These are phyloP conservation scores for Ophiosphaerella herpotricha DNA, from an alignment of 2,329 filamentous ascomycete species.

Conservation along the genomic window DNA sequence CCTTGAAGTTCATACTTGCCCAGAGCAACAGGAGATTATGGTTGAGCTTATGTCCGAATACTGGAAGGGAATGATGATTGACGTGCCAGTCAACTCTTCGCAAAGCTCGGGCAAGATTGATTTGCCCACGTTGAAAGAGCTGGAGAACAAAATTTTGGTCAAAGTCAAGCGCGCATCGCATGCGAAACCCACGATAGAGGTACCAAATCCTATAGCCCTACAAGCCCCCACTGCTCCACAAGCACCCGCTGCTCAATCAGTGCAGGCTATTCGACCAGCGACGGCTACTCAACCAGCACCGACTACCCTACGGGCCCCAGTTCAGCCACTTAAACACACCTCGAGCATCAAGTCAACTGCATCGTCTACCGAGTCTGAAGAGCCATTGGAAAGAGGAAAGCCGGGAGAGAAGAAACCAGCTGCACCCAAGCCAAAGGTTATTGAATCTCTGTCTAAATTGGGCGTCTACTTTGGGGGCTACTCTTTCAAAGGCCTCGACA, in stretches of 20 bases:
- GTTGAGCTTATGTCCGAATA: conserved; percentile 91
- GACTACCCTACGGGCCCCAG: conserved; percentile 36
- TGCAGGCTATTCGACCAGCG: conserved; percentile 31
- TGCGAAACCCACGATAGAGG: conserved; percentile 32
- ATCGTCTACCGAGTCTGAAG: conserved; percentile 36
- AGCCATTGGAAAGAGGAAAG: conserved; percentile 47
- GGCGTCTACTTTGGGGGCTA: conserved; percentile 88
- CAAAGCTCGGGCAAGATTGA: conserved; percentile 60
- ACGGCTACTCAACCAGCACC: conserved; percentile 29
- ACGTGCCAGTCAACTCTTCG: conserved; percentile 53
- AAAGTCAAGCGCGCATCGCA: conserved; percentile 56
- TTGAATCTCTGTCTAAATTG: conserved; percentile 71
- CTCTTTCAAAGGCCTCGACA: conserved; percentile 74
- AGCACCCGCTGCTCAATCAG: conserved; percentile 35
- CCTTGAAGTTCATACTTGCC: conserved; percentile 84
- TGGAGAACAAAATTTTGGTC: conserved; percentile 74
- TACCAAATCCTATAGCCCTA: conserved; percentile 35
- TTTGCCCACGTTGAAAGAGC: conserved; percentile 65
- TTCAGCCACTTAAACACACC: conserved; percentile 26
- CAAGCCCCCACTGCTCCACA: conserved; percentile 30
- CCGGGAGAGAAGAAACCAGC: conserved; percentile 52
- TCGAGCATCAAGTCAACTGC: conserved; percentile 25
- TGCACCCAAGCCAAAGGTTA: conserved; percentile 64
- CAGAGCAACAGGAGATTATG: conserved; percentile 87
- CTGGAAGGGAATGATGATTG: conserved; percentile 77